Evolutionary conservation across 805 yeast species (phyloP), one percentile per base, ranked within the genome.

Genomic region (Metschnikowia lochheadii): DNA sequence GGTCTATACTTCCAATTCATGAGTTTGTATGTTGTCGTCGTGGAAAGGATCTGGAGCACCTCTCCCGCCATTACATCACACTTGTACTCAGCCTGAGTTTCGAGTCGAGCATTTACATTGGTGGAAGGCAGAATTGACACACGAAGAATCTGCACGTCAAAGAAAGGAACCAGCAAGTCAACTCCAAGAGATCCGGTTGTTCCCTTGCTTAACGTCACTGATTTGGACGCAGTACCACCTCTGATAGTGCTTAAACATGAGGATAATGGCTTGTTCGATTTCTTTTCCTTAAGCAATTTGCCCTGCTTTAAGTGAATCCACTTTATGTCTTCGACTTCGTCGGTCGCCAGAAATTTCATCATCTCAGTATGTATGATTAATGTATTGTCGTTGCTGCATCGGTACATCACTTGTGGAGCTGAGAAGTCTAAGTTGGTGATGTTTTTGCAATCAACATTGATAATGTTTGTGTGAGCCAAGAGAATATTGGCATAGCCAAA

Each of bases 251-350:
- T 44, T 5, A 50, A 35, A 18, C 56, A 53, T 21, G 49, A 40
- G 3, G 55, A 39, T 20, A 53, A 20, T 2, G 56, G 56, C 15
- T 35, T 38, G 18, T 38, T 32, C 5, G 29, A 15, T 8, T 11
- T 17, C 17, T 3, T 18, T 3, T 21, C 15, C 17, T 38, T 23
- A 26, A 31, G 40, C 15, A 49, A 35, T 13, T 17, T 15, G 6
- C 56, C 58, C 31, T 45, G 39, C 23, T 36, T 8, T n/a, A 55
- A 44, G 26, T 53, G 56, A 32, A 53, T 37, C 58, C 58, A 55
- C 8, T 39, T 31, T 14, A 39, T 39, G 7, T 15, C 36, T n/a
- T 20, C 18, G 14, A 18, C 42, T 13, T 21, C 17, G 6, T 3
- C 21, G 14, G 17, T 20, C 8, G 7, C 14, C 11, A 44, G 45